phyloP scores from a whole-genome alignment of 1,139 yeast genomes.

The Taphrina betulina region DNA sequence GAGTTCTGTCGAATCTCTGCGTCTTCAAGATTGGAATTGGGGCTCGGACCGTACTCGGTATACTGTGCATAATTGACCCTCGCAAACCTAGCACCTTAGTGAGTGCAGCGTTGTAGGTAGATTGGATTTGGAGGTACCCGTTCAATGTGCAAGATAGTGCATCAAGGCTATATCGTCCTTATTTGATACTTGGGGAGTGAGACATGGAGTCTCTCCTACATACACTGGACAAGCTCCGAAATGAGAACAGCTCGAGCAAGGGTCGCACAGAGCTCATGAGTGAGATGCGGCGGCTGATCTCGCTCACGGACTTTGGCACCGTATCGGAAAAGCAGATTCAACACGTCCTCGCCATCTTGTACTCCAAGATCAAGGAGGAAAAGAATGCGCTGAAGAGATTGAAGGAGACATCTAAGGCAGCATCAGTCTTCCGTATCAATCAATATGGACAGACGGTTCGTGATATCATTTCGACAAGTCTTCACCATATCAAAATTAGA shows the following conservation, averaged over 20 bases:
- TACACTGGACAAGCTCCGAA: not conserved
- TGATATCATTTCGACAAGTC: not conserved
- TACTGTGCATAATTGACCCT: too few relatives aligned
- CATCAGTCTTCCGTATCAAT: not conserved
- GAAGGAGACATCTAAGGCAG: not conserved
- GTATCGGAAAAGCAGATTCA: slow-evolving; percentile 4
- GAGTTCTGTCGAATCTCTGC: too few relatives aligned
- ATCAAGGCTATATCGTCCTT: too few relatives aligned
- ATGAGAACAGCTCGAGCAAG: not conserved
- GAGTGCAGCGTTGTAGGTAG: too few relatives aligned
- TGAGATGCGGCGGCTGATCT: not conserved
- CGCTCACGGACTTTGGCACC: not conserved
- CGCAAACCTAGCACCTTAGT: too few relatives aligned
- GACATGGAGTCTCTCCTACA: too few relatives aligned
- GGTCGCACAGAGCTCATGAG: not conserved
- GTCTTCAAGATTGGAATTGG: too few relatives aligned
- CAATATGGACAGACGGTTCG: slow-evolving; percentile 16
- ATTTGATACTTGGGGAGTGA: too few relatives aligned
- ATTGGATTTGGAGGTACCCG: too few relatives aligned
- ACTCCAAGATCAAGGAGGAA: not conserved
- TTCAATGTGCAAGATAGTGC: too few relatives aligned
- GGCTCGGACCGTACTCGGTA: too few relatives aligned
- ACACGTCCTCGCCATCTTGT: not conserved
- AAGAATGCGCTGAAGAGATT: not conserved
- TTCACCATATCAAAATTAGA: not conserved